Base-by-base conservation (phyloP, 805 yeast species). In the Lipomyces chichibuensis region DNA sequence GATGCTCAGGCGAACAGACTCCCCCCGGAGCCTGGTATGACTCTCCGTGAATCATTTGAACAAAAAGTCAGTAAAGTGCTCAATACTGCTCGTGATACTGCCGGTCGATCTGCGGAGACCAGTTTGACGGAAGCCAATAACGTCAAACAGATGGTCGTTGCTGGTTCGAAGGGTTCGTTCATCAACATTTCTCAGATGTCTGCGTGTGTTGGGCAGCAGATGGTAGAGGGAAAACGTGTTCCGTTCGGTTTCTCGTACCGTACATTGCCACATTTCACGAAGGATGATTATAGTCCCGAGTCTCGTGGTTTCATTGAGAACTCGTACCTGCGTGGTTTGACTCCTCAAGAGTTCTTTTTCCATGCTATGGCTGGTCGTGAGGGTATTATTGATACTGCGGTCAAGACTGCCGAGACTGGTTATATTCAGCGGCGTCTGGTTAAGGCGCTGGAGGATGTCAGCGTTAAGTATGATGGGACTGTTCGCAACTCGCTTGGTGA, bases 301-400 rank as follows among this genome's bases (percentile, higher is more conserved):
- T 94, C 98, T 2, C 92, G 92, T 78, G 99, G 99, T 74, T 95
- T 95, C 75, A 97, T 95, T 68, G 97, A 96, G 79, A 95, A 95
- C 78, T 95, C 99, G 14, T 95, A 95, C 77, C 84, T 94, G 77
- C 88, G 98, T 83, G 99, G 99, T 51, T 84, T 95, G 75, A 93
- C 99, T 5, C 99, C 99, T 43, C 98, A 95, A 80, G 99, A 95
- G 79, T 95, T 95, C 79, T 93, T 95, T 79, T 95, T 95, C 89
- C 99, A 95, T 79, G 95, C 98, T 84, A 95, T 95, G 99, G 99
- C 99, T 64, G 99, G 99, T 81, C 90, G 99, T 84, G 99, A 95
- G 84, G 99, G 99, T 82, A 86, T 95, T 76, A 95, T 95, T 82
- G 99, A 95, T 84, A 95, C 99, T 64, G 99, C 99, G 17, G 99